Evolutionary conservation across 192 early-diverging fungal species (phyloP), one percentile per base, ranked within the genome.

Genomic region (Podila horticola): DNA sequence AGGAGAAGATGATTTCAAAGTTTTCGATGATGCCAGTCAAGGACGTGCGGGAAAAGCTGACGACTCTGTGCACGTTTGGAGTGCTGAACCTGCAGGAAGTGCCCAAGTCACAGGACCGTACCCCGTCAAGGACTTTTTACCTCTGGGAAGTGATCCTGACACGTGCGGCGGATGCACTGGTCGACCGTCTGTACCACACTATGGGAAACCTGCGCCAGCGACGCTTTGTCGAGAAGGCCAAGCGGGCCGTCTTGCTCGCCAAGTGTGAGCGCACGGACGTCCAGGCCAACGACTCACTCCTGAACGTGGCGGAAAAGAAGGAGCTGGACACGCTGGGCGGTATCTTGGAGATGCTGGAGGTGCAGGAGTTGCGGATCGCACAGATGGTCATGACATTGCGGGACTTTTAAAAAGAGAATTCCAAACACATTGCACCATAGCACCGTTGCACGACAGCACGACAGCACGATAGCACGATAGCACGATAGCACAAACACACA

Each of bases 71-170:
- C 50, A 86, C 74, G 41, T 86, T 76, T 38, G 62, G 66, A 48
- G 68, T 76, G 62, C 45, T 55, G 36, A 84, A 85, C 63, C 75
- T 88, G 22, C 82, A 91, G 50, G 93, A 95, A 75, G 89, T 95
- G 48, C 92, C 93, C 38, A 88, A 89, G 62, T 85, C 91, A 0
- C 86, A 89, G 2, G 93, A 95, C 66, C 90, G 92, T 69, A 86
- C 91, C 11, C 93, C 93, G 10, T 91, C 91, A 67, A 88, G 92
- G 74, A 93, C 90, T 36, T 90, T 89, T 70, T 93, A 92, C 58
- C 84, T 95, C 36, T 93, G 91, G 88, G 89, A 89, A 51, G 85
- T 93, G 30, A 84, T 86, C 31, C 58, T 88, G n/a, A 68, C 84
- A 10, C 84, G 86, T 58, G 84, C 87, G 62, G 85, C 85, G 49